Evolutionary conservation across 225 moss, liverwort and hornwort genomes (phyloP), one percentile per base, ranked within the genome.

Genomic region (Antitrichia curtipendula): DNA sequence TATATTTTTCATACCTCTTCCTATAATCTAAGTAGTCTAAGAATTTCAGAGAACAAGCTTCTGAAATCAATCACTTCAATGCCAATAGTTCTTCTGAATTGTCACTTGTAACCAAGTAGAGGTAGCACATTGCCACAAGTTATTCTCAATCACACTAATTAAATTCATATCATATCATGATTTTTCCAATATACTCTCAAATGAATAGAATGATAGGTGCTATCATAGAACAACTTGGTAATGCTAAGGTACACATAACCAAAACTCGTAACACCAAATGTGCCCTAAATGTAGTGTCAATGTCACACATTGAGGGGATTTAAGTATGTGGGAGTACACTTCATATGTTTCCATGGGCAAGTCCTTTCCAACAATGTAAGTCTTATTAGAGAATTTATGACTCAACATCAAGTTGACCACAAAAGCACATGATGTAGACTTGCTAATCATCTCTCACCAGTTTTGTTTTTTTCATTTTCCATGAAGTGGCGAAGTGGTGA

Each of bases 401-500:
- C 0, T 0, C 4, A 0, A 45, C 72, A 29, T 17, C 2, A 47
- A 6, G 4, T 1, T 43, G 7, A 16, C 43, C 2, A 27, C 5
- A 0, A 25, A 43, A 43, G 16, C 3, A 2, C 24, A 43, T 43
- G 27, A 27, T 16, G 43, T 16, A 16, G 43, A 16, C 3, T 1
- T 71, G 0, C 0, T 71, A 28, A 9, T 71, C 72, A 72, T 45
- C 18, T 43, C 16, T 72, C 45, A 17, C 0, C n/a, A n/a, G n/a
- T n/a, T n/a, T n/a, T n/a, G n/a, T n/a, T n/a, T n/a, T n/a, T n/a
- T n/a, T n/a, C n/a, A n/a, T n/a, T n/a, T n/a, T n/a, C n/a, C n/a
- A n/a, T n/a, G n/a, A n/a, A n/a, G n/a, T n/a, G n/a, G n/a, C n/a
- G n/a, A n/a, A n/a, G n/a, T n/a, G n/a, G n/a, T n/a, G n/a, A n/a